phyloP scores from a whole-genome alignment of 768 basidiomycete species.

The Trametopsis cervina region DNA sequence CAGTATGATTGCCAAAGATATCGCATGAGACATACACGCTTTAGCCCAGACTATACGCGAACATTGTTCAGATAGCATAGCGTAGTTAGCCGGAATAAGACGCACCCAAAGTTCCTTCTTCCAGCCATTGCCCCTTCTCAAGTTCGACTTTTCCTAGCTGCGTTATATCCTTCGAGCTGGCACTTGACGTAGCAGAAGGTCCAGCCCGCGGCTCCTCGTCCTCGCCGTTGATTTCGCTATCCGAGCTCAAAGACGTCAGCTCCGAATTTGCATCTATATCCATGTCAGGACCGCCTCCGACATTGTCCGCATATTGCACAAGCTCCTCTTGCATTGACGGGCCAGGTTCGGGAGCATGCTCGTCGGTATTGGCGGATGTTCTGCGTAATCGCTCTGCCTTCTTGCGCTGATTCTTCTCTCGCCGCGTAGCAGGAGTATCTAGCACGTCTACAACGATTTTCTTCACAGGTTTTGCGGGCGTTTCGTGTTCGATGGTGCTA shows the following conservation, averaged over 20 bases:
- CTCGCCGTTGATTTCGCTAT: conserved; percentile 1
- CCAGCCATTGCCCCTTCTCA: conserved; percentile 30
- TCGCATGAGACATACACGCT: conserved; percentile 37
- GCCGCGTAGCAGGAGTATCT: conserved; percentile 63
- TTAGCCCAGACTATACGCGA: conserved; percentile 73
- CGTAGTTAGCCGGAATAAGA: conserved; percentile 4
- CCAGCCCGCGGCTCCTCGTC: not conserved
- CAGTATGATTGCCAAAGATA: not conserved
- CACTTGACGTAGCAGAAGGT: not conserved
- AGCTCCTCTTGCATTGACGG: not conserved
- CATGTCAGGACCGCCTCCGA: not conserved
- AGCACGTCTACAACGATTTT: conserved; percentile 62
- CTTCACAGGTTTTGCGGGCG: conserved; percentile 32
- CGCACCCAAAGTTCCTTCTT: conserved; percentile 63
- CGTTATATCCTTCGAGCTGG: not conserved
- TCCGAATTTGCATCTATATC: conserved; percentile 9
- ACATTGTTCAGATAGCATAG: conserved; percentile 1
- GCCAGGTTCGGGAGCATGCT: not conserved
- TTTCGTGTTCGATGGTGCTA: conserved; percentile 14
- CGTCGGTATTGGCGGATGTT: not conserved
- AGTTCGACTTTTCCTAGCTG: conserved; percentile 25
- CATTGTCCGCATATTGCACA: not conserved
- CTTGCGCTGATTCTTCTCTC: conserved; percentile 44
- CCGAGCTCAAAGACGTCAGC: conserved; percentile 10
- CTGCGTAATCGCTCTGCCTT: conserved; percentile 30